Evolutionary conservation across 805 yeast species (phyloP), one percentile per base, ranked within the genome.

Genomic region (Metschnikowia vanudenii): DNA sequence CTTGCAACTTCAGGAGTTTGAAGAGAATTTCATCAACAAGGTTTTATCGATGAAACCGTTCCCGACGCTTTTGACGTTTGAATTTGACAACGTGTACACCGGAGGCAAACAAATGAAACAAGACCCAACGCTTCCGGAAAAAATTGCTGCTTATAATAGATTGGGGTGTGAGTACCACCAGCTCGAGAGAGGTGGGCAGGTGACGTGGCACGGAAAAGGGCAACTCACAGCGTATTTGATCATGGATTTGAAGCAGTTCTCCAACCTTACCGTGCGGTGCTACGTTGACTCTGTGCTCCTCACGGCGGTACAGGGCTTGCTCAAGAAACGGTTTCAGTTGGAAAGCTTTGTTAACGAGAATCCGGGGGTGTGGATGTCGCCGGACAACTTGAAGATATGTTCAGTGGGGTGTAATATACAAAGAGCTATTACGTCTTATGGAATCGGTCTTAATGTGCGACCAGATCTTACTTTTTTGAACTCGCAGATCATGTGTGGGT

Each of bases 171-270:
- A 74, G 26, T 87, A 81, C 59, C 76, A 83, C n/a, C 92, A 88
- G 57, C 78, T 94, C 0, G 81, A 81, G 44, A 73, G 99, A 51
- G 99, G 99, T 13, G 99, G 99, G 0, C 96, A 94, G 62, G 81
- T 94, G 1, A 94, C 99, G 0, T 94, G 88, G 73, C 99, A 94
- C 68, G 98, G 98, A 0, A 86, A 94, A 1, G 99, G 99, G 0
- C 99, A 94, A 65, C 61, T 89, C 32, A 96, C 91, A 2, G 81
- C 88, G 4, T 94, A 92, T 60, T 83, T 94, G 10, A 75, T 94
- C 1, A 44, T 73, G 43, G 71, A 94, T 62, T 69, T 94, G 44
- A 75, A 76, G 52, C 74, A 78, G 28, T 85, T 86, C 56, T 57
- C 67, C 29, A 67, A 75, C 41, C 67, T 86, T 39, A 73, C 83